Conservation (phyloP, 306 rosid species). For the Lablab purpureus region DNA sequence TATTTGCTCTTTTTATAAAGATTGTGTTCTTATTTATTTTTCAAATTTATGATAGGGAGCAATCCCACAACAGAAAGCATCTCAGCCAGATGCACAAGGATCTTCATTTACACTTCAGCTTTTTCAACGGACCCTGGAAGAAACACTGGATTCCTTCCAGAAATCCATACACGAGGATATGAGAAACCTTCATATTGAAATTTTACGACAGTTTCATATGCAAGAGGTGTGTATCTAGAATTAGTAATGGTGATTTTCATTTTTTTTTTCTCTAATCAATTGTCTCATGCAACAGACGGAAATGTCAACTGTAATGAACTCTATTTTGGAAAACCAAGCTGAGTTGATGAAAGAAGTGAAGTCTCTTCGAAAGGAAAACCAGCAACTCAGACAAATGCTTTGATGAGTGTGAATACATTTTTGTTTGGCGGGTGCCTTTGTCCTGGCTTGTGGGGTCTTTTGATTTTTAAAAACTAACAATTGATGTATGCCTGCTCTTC, state of each 20-base stretch:
- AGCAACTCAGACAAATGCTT: slow-evolving; percentile 89
- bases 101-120: slow-evolving; percentile 90
- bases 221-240: slow-evolving; percentile 79
- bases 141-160: slow-evolving; percentile 85
- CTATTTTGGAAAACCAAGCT: slow-evolving; percentile 86
- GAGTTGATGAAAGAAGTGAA: slow-evolving; percentile 87
- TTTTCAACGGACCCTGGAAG: slow-evolving; percentile 90
- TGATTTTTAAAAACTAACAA: slow-evolving; percentile 42
- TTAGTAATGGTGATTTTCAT: slow-evolving; percentile 15
- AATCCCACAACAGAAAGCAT: slow-evolving; percentile 59
- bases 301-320: slow-evolving; percentile 65
- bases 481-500: slow-evolving; percentile 34
- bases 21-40: slow-evolving; percentile 41
- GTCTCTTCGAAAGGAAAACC: slow-evolving; percentile 86
- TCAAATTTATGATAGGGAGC: slow-evolving; percentile 67
- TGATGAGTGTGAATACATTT: slow-evolving; percentile 53
- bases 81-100: slow-evolving; percentile 83
- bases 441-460: slow-evolving; percentile 36
- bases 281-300: slow-evolving; percentile 64
- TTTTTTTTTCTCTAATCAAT: slow-evolving; percentile 30
- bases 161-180: slow-evolving; percentile 89
- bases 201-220: slow-evolving; percentile 91
- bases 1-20: slow-evolving; percentile 29
- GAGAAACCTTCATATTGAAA: slow-evolving; percentile 97
- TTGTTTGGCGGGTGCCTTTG: slow-evolving; percentile 26